Percentiles rank a stretch among this genome's conserved stretches.
Conservation (phyloP, 192 early-diverging fungal genomes). For the Mortierella hygrophila region DNA sequence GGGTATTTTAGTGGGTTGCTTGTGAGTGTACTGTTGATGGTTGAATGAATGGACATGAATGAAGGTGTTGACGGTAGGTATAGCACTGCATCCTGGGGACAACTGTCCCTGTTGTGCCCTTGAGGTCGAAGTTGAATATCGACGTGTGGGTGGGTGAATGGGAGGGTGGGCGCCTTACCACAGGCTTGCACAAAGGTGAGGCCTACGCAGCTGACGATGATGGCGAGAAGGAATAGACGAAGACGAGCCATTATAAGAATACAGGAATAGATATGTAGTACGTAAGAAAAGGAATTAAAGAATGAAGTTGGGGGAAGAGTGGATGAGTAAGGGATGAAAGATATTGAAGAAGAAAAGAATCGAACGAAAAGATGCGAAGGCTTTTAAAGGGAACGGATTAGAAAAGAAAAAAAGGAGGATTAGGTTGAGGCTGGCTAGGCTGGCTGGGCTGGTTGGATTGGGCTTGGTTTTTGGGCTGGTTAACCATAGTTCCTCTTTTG, state of each 20-base stretch:
- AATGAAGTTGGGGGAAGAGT: not conserved
- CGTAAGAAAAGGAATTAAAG: not conserved
- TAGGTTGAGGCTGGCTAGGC: constrained; percentile 2
- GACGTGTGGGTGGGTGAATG: not conserved
- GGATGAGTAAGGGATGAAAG: not conserved
- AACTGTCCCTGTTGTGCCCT: not conserved
- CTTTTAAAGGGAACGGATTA: not conserved
- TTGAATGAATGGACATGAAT: not conserved
- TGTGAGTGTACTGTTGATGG: not conserved
- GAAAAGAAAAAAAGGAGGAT: not conserved
- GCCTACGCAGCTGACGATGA: constrained; percentile 11
- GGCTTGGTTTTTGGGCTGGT: not conserved
- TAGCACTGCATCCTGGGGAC: not conserved
- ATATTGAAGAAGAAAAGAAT: not conserved
- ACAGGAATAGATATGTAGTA: not conserved
- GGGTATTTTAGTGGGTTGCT: not conserved
- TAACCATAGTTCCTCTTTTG: no score
- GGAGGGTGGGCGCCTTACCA: constrained; percentile 21
- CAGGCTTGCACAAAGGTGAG: constrained; percentile 32
- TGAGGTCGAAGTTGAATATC: not conserved
- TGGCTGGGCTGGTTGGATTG: not conserved
- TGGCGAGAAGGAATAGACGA: constrained; percentile 4
- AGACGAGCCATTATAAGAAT: constrained; percentile 25
- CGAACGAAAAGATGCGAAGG: not conserved
- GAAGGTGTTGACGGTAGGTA: not conserved